Evolutionary conservation across 2,329 filamentous ascomycete genomes (phyloP).

Genomic region (Microsporum audouinii): DNA sequence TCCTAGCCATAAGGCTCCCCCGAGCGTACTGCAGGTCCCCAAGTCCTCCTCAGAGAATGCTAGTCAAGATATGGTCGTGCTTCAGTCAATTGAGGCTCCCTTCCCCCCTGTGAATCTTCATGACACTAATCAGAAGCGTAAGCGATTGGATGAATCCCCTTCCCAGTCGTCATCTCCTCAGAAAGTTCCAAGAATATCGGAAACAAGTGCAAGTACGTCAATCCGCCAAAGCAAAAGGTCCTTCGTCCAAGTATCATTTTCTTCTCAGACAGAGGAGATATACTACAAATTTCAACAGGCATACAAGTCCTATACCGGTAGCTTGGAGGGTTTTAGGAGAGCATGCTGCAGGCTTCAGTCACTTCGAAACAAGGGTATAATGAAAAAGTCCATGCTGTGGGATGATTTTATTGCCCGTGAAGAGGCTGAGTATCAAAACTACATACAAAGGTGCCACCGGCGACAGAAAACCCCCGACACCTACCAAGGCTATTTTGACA

Average conservation of each 20-base stretch:
- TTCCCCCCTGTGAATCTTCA: neutral
- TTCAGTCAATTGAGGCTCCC: neutral
- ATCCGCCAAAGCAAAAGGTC: neutral
- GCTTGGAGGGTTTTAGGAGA: conserved; percentile 28
- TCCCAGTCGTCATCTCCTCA: neutral
- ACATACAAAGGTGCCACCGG: conserved; percentile 21
- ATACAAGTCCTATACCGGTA: conserved; percentile 31
- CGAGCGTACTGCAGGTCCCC: neutral
- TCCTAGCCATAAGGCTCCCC: neutral
- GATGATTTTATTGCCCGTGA: conserved; percentile 38
- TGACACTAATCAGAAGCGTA: neutral
- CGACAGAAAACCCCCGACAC: conserved; percentile 19
- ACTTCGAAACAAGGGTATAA: conserved; percentile 21
- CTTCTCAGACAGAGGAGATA: conserved; percentile 12
- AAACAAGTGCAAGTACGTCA: neutral
- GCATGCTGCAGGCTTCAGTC: conserved; percentile 28
- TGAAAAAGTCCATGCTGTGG: conserved; percentile 31
- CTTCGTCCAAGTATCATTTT: neutral
- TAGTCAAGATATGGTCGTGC: too few species aligned
- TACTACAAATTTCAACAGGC: conserved; percentile 29
- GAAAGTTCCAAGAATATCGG: neutral
- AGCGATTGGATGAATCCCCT: neutral
- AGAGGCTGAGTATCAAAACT: conserved; percentile 27
- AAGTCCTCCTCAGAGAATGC: neutral
- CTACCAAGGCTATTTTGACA: conserved; percentile 33